Percentiles rank a stretch among this genome's conserved stretches.
phyloP scores from a whole-genome alignment of 345 rosid genomes.

The Carallia pectinifolia region DNA sequence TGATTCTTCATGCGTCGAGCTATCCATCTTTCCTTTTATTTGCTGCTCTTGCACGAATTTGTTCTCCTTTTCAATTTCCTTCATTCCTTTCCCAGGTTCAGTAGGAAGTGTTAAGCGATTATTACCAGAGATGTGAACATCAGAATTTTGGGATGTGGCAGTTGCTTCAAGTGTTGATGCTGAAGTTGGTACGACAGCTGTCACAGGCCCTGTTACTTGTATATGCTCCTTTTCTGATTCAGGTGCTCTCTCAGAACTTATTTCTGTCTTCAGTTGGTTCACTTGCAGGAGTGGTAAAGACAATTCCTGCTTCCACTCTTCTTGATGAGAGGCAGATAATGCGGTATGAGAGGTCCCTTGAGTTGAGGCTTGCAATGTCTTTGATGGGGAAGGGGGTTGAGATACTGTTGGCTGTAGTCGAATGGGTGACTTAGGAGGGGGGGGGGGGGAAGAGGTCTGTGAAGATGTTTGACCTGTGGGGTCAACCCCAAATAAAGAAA shows the following conservation, averaged over 20 bases:
- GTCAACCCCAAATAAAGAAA: too few species aligned
- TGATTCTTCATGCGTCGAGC: slow-evolving; percentile 25
- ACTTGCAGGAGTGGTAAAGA: slow-evolving; percentile 5
- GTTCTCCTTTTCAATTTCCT: slow-evolving; percentile 25
- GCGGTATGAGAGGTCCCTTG: too few species aligned
- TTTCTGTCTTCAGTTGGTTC: slow-evolving; percentile 23
- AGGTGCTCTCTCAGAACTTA: slow-evolving; percentile 13
- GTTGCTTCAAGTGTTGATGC: slow-evolving; percentile 19
- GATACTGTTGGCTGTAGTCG: slow-evolving; percentile 3
- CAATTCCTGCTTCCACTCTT: too few species aligned
- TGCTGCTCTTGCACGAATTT: slow-evolving; percentile 16
- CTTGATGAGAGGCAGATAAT: too few species aligned
- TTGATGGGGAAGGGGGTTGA: not conserved
- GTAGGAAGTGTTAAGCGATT: not conserved
- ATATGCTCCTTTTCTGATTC: slow-evolving; percentile 13
- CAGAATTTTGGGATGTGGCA: slow-evolving; percentile 6
- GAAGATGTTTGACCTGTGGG: slow-evolving; percentile 1
- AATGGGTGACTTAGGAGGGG: slow-evolving; percentile 29
- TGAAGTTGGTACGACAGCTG: slow-evolving; percentile 7
- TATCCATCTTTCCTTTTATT: slow-evolving; percentile 23
- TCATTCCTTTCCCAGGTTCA: slow-evolving; percentile 11
- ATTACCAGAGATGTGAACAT: slow-evolving; percentile 3
- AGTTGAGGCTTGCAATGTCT: not conserved
- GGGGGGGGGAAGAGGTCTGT: slow-evolving; percentile 30
- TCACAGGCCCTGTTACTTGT: slow-evolving; percentile 7